phyloP scores from a whole-genome alignment of 805 yeast species.

The Wickerhamiella domercqiae region DNA sequence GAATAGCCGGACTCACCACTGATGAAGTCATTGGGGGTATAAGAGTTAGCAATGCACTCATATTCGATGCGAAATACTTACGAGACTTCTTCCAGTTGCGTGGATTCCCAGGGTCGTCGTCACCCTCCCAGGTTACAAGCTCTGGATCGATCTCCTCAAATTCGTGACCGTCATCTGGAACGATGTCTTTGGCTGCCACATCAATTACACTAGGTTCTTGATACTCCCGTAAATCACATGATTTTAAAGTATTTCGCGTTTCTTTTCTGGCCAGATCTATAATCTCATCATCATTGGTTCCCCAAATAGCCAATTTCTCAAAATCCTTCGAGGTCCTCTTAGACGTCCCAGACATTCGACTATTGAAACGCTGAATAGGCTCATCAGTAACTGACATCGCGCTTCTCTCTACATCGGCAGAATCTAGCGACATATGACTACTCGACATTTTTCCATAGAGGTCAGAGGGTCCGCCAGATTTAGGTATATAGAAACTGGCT shows the following conservation, averaged over 20 bases:
- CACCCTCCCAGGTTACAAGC: conserved; percentile 51
- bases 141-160: conserved; percentile 45
- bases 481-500: too few species aligned
- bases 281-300: conserved; percentile 25
- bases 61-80: conserved; percentile 31
- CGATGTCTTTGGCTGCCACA: conserved; percentile 18
- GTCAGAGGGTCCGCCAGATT: too few species aligned
- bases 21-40: conserved; percentile 50
- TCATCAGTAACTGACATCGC: too few species aligned
- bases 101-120: conserved; percentile 47
- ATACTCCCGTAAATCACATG: background rate
- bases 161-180: conserved; percentile 34
- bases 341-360: too few species aligned
- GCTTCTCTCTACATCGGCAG: too few species aligned
- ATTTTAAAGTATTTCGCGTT: conserved; percentile 30
- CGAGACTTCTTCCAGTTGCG: conserved; percentile 37
- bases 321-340: too few species aligned
- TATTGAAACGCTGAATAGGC: too few species aligned
- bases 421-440: too few species aligned
- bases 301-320: conserved; percentile 34
- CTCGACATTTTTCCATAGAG: too few species aligned
- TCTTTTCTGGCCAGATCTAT: conserved; percentile 30
- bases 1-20: conserved; percentile 44
- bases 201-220: conserved; percentile 12
- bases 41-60: conserved; percentile 41